A percentile compares a stretch with the other conserved stretches of the same genome.
Evolutionary conservation across 257 asterid genomes (phyloP).

Genomic region (Forsythia suspensa): DNA sequence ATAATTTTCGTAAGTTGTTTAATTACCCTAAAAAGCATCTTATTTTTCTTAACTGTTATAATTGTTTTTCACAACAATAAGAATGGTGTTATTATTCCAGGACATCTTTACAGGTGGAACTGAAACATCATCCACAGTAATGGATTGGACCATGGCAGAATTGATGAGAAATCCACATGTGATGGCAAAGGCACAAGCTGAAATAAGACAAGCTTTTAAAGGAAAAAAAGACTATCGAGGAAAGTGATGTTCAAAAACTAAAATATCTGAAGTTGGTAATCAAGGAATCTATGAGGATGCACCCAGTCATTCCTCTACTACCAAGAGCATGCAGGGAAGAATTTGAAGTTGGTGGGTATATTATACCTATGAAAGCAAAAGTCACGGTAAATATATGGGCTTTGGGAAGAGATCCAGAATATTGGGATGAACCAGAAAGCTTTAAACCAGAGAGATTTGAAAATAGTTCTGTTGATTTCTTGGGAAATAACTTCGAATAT

Average conservation of each 20-base stretch:
- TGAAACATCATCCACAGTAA: constrained; percentile 5
- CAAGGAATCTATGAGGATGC: not conserved
- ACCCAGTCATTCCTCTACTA: not conserved
- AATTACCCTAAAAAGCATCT: no score
- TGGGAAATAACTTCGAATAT: not conserved
- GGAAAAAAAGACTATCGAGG: constrained; percentile 7
- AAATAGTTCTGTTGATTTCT: not conserved
- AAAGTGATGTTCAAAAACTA: not conserved
- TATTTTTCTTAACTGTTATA: not conserved
- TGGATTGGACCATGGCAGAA: constrained; percentile 20
- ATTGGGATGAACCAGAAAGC: constrained; percentile 4
- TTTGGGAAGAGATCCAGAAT: not conserved
- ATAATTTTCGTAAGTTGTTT: not conserved
- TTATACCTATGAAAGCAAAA: constrained; percentile 3
- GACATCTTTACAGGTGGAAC: constrained; percentile 13
- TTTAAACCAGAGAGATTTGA: not conserved
- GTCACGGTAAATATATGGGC: constrained; percentile 4
- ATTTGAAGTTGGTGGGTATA: not conserved
- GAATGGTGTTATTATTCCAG: not conserved
- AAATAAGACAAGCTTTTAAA: constrained; percentile 1
- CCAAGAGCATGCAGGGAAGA: constrained; percentile 3
- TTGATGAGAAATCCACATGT: constrained; percentile 8
- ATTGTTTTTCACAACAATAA: no score
- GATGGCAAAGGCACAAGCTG: constrained; percentile 10
- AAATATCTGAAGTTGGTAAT: not conserved